phyloP scores from a whole-genome alignment of 1,284 basidiomycete genomes.

The Golubevia sp. region DNA sequence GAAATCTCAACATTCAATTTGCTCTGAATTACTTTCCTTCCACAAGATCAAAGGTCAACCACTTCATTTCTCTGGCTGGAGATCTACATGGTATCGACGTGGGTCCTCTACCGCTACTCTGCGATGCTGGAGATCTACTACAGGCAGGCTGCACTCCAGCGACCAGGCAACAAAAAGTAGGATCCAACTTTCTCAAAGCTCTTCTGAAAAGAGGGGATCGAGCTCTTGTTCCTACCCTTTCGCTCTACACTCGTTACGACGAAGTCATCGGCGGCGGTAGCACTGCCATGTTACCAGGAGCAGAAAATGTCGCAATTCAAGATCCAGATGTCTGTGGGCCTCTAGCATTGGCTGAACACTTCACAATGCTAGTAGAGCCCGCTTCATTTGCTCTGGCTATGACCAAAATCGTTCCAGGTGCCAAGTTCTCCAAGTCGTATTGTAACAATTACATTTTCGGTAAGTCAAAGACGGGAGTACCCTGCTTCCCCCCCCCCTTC shows the following conservation, averaged over 20 bases:
- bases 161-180: constrained; percentile 4
- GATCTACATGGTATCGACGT: no score
- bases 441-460: no score
- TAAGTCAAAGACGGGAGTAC: no score
- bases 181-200: constrained; percentile 7
- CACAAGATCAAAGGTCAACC: not conserved
- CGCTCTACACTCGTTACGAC: constrained; percentile 10
- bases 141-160: constrained; percentile 3
- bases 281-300: constrained; percentile 5
- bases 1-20: constrained; percentile 21
- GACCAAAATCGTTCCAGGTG: no score
- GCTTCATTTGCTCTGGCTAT: no score
- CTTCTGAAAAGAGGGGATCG: constrained; percentile 1
- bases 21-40: constrained; percentile 16
- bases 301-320: constrained; percentile 8
- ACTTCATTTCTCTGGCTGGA: not conserved
- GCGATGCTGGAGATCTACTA: not conserved
- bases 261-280: constrained; percentile 13
- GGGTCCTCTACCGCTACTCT: no score
- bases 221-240: constrained; percentile 11
- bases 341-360: constrained; percentile 10
- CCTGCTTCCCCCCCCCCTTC: no score
- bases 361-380: constrained; percentile 5
- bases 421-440: no score
- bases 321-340: constrained; percentile 8